phyloP scores from a whole-genome alignment of 2,329 filamentous ascomycete genomes.

The Arthrobotrys pseudoclavata region DNA sequence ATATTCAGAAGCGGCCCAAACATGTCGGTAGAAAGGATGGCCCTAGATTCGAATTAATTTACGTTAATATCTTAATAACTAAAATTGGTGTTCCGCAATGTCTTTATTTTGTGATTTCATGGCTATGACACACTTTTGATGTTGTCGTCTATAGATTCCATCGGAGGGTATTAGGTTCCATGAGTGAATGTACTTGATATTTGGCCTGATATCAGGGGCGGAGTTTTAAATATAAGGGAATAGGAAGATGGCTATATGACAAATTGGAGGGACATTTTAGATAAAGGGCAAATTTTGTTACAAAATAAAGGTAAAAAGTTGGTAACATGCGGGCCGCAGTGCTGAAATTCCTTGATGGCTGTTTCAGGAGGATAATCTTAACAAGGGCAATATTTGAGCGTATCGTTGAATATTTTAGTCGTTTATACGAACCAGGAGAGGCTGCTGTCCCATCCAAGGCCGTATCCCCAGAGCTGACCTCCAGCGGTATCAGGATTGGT shows the following conservation, averaged over 20 bases:
- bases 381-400: neutral
- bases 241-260: neutral
- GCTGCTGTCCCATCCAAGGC: constrained; percentile 15
- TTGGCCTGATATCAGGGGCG: constrained; percentile 30
- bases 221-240: neutral
- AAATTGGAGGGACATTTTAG: neutral
- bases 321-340: too few relatives aligned
- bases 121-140: too few relatives aligned
- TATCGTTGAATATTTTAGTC: neutral
- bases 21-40: neutral
- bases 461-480: constrained; percentile 65
- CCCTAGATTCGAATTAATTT: neutral
- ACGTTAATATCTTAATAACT: neutral
- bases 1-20: neutral
- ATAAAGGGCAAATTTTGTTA: neutral
- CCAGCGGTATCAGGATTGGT: constrained; percentile 73
- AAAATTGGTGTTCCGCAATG: too few relatives aligned
- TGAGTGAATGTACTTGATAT: constrained; percentile 34
- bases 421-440: constrained; percentile 12
- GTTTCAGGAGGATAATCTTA: neutral
- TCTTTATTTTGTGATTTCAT: too few relatives aligned
- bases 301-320: too few relatives aligned
- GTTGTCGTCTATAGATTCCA: too few relatives aligned
- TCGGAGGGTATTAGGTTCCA: neutral
- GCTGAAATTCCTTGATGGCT: too few relatives aligned